Evolutionary conservation across 805 yeast species (phyloP), one percentile per base, ranked within the genome.

Genomic region (Candida jianshihensis): DNA sequence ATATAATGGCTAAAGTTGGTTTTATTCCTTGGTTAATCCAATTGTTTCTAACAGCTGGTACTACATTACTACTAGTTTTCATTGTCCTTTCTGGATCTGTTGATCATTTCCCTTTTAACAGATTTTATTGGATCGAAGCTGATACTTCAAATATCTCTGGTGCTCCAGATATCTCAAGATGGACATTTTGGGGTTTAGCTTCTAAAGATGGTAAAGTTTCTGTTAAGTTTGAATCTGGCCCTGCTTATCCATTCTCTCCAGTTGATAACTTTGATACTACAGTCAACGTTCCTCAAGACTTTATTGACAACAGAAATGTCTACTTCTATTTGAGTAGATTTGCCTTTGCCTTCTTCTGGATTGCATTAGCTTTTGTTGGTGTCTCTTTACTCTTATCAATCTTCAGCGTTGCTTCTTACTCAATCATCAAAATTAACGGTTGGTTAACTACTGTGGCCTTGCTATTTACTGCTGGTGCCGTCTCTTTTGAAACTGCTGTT

Each of bases 111-210:
- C 87, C 89, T 19, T 66, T 82, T 47, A 65, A 79, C 58, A 61
- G 60, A 22, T 81, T 82, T 50, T 83, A 78, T 60, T 79, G 87
- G 86, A 53, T 83, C 26, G 64, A 73, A 56, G 89, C 79, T 34
- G 80, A 81, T 52, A 82, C 90, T 34, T 60, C 75, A 3, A 55
- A 54, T 31, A 75, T 81, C 38, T 41, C 64, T 4, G 56, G 65
- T 30, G 81, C 82, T 7, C 57, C 65, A 17, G 57, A 56, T 26
- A 49, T 64, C 33, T 64, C 86, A n/a, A 76, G 84, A 50, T 83
- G 89, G 89, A 81, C 89, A 2, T 81, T 75, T 64, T 83, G 90
- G 90, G 89, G 90, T 47, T 70, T 81, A 31, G 78, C 86, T 57
- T 64, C 64, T 34, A 65, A 65, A 35, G 41, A 38, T 14, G 48